Evolutionary conservation across 768 basidiomycete genomes (phyloP).

Genomic region (Piloderma croceum): DNA sequence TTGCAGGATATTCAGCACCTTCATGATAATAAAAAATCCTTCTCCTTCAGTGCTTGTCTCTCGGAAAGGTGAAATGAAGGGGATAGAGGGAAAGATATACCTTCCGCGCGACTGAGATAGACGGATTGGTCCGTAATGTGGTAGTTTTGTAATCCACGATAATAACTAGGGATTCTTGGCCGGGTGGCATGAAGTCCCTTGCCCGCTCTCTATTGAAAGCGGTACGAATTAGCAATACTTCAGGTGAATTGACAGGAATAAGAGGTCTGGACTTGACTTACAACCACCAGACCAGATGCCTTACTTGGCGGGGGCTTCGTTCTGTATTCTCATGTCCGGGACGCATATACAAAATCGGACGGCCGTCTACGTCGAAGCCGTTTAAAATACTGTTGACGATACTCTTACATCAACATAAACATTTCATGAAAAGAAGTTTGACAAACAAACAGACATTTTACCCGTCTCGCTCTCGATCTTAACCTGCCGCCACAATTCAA

Average conservation of each 20-base stretch:
- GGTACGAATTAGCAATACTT: constrained; percentile 6
- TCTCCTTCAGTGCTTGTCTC: too few species aligned
- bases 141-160: constrained; percentile 83
- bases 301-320: constrained; percentile 68
- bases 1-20: constrained; percentile 76
- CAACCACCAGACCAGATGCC: constrained; percentile 85
- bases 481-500: too few species aligned
- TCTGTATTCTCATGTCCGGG: constrained; percentile 85
- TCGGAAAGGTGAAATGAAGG: not conserved
- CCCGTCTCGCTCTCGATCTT: constrained; percentile 78
- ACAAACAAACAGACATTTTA: constrained; percentile 61
- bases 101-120: constrained; percentile 74
- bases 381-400: constrained; percentile 54
- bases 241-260: not conserved
- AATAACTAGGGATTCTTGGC: constrained; percentile 78
- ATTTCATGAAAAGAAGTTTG: not conserved
- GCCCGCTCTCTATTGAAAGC: constrained; percentile 64
- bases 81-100: constrained; percentile 24
- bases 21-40: not conserved
- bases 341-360: constrained; percentile 87
- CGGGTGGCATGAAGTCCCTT: constrained; percentile 81
- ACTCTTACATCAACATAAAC: not conserved
- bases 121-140: constrained; percentile 78
- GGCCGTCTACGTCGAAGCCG: constrained; percentile 80
- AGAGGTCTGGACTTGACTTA: too few species aligned